Evolutionary conservation across 1,284 basidiomycete genomes (phyloP).

Genomic region (Heterobasidion parviporum): DNA sequence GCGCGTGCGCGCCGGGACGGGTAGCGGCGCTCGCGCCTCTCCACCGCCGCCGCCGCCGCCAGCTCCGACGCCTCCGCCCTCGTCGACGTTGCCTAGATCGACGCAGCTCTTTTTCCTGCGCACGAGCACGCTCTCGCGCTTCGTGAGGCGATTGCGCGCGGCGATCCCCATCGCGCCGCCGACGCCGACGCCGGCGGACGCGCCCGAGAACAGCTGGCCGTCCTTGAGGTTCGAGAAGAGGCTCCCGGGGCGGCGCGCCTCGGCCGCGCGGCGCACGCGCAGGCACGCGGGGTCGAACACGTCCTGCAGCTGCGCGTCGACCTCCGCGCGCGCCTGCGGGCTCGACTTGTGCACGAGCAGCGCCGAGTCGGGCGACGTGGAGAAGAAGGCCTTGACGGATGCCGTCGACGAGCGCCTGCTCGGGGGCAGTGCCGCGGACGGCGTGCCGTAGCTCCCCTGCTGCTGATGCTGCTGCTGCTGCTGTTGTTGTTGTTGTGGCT

Average conservation of each 20-base stretch:
- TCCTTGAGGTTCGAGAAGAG: constrained; percentile 30
- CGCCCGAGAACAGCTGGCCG: neutral
- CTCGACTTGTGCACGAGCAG: constrained; percentile 64
- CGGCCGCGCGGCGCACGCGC: constrained; percentile 52
- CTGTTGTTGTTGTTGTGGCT: too few species aligned
- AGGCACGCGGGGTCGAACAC: constrained; percentile 59
- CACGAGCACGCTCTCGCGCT: constrained; percentile 61
- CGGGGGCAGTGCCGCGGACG: constrained; percentile 16
- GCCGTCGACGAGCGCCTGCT: constrained; percentile 50
- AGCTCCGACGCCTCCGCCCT: constrained; percentile 13
- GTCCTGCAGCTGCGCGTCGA: constrained; percentile 62
- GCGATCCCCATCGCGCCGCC: constrained; percentile 40
- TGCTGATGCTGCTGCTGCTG: neutral
- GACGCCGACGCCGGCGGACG: constrained; percentile 30
- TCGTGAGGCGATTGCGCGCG: constrained; percentile 49
- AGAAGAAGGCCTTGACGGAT: constrained; percentile 35
- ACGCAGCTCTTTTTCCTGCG: constrained; percentile 41
- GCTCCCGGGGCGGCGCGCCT: constrained; percentile 36
- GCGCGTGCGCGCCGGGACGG: neutral
- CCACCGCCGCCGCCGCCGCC: neutral
- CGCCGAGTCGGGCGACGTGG: constrained; percentile 12
- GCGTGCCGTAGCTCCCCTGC: constrained; percentile 12
- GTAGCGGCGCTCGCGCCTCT: neutral
- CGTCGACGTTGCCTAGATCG: constrained; percentile 14
- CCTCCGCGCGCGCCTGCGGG: constrained; percentile 53